Evolutionary conservation across 2,329 filamentous ascomycete genomes (phyloP).

Genomic region (Tolypocladium tropicale): DNA sequence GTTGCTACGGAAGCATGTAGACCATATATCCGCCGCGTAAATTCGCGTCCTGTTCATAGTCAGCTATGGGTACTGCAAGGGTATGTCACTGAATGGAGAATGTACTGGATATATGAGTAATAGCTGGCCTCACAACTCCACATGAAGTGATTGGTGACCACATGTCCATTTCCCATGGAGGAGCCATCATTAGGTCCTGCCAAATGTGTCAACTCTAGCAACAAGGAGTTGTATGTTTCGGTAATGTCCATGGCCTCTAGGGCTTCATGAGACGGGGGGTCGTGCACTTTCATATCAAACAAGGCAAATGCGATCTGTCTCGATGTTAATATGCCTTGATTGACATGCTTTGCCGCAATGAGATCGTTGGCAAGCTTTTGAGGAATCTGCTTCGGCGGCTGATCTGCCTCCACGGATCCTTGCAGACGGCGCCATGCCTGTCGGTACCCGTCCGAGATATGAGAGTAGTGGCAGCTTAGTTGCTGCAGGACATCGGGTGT

Average conservation of each 20-base stretch:
- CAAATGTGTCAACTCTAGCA: not conserved
- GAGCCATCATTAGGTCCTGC: not conserved
- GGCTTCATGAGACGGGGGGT: not conserved
- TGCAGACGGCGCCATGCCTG: too few relatives aligned
- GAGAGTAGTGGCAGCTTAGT: slow-evolving; percentile 36
- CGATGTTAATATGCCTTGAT: slow-evolving; percentile 37
- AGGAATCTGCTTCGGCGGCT: slow-evolving; percentile 29
- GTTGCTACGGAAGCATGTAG: not conserved
- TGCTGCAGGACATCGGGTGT: slow-evolving; percentile 17
- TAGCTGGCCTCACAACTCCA: slow-evolving; percentile 2
- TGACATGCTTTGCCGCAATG: slow-evolving; percentile 39
- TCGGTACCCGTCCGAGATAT: not conserved
- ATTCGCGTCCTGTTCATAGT: not conserved
- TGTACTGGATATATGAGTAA: slow-evolving; percentile 2
- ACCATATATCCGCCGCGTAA: not conserved
- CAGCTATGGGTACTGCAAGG: not conserved
- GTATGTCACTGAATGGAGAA: too few relatives aligned
- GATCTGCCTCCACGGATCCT: too few relatives aligned
- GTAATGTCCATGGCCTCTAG: too few relatives aligned
- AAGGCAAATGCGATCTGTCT: not conserved
- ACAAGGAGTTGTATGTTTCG: too few relatives aligned
- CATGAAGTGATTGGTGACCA: not conserved
- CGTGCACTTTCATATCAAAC: slow-evolving; percentile 2
- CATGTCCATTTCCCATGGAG: not conserved
- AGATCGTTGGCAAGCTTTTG: slow-evolving; percentile 36